phyloP scores from a whole-genome alignment of 768 basidiomycete species.

The Trametes gibbosa region DNA sequence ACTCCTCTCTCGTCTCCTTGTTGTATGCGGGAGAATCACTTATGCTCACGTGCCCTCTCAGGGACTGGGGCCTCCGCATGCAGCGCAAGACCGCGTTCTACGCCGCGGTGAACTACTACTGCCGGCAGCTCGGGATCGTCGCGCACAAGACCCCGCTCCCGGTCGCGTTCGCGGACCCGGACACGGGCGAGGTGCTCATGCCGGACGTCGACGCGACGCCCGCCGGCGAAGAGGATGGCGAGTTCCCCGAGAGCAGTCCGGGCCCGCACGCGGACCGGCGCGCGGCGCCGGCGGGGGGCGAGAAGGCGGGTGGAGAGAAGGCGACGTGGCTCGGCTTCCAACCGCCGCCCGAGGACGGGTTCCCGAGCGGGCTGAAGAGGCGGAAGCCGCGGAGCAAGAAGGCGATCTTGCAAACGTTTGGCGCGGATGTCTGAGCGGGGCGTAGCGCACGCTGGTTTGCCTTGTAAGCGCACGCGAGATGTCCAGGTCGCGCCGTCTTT shows the following conservation, averaged over 20 bases:
- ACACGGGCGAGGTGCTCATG: constrained; percentile 18
- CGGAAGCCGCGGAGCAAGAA: constrained; percentile 29
- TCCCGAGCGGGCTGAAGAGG: constrained; percentile 24
- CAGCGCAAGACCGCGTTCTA: constrained; percentile 75
- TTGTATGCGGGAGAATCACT: neutral
- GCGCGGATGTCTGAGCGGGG: constrained; percentile 17
- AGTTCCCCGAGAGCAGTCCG: neutral
- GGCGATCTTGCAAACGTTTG: constrained; percentile 23
- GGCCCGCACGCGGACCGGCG: neutral
- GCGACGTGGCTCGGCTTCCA: constrained; percentile 27
- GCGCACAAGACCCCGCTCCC: constrained; percentile 62
- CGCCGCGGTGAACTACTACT: constrained; percentile 73
- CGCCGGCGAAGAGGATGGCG: constrained; percentile 17
- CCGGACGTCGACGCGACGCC: constrained; percentile 12
- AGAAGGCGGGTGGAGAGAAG: constrained; percentile 10
- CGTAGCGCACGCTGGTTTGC: neutral
- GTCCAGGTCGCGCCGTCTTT: neutral
- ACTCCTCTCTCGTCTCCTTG: neutral
- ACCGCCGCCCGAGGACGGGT: constrained; percentile 25
- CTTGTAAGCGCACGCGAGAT: neutral
- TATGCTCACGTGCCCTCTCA: neutral
- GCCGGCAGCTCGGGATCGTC: constrained; percentile 63
- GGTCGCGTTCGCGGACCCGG: constrained; percentile 41
- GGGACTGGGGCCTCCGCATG: constrained; percentile 62
- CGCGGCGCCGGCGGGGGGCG: neutral